Evolutionary conservation across 768 basidiomycete species (phyloP).

Genomic region (Rickenella mellea): DNA sequence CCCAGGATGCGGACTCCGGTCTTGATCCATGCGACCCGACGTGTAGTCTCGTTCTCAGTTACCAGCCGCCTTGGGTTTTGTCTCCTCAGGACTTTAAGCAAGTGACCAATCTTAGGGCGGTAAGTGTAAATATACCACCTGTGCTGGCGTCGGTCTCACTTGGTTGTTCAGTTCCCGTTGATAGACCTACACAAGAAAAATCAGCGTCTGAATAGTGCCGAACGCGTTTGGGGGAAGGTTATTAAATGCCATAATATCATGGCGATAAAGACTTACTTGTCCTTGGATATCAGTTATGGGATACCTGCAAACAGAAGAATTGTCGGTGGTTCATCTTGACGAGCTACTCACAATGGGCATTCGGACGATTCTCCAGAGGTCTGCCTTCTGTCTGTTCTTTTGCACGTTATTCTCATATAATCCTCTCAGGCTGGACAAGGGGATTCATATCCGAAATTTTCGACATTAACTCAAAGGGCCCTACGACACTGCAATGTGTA

Average conservation of each 20-base stretch:
- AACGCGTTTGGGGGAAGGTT: not conserved
- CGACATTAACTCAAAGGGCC: not conserved
- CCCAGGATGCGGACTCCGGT: not conserved
- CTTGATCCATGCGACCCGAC: not conserved
- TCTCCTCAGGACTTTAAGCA: conserved; percentile 22
- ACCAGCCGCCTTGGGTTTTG: conserved; percentile 32
- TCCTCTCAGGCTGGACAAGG: not conserved
- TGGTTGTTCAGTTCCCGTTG: too few species aligned
- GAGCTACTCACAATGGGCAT: conserved; percentile 33
- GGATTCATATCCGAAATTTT: not conserved
- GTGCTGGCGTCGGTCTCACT: not conserved
- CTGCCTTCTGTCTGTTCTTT: not conserved
- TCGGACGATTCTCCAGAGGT: conserved; percentile 24
- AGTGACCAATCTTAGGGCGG: conserved; percentile 15
- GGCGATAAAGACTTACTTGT: not conserved
- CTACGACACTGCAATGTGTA: not conserved
- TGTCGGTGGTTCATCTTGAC: conserved; percentile 33
- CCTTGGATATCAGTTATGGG: conserved; percentile 28
- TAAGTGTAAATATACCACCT: conserved; percentile 3
- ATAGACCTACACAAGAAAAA: too few species aligned
- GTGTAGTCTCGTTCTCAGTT: conserved; percentile 17
- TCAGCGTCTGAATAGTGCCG: not conserved
- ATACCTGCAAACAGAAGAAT: conserved; percentile 24
- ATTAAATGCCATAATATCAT: not conserved
- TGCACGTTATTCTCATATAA: not conserved